Evolutionary conservation across 179 eudicot species (phyloP).

Genomic region (Drosera spatulata): DNA sequence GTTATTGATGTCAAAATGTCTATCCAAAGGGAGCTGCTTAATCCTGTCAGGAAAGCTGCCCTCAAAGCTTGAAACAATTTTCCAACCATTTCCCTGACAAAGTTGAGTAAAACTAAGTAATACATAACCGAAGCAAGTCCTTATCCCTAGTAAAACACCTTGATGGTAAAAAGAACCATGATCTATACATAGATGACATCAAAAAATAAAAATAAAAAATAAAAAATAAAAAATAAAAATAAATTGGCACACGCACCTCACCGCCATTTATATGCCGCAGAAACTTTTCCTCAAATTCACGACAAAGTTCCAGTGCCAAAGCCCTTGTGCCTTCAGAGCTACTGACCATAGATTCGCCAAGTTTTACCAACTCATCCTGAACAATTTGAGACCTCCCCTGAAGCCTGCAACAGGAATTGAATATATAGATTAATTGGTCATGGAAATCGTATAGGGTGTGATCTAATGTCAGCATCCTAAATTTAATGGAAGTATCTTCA

Average conservation of each 20-base stretch:
- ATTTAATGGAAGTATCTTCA: too few relatives aligned
- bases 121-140: too few relatives aligned
- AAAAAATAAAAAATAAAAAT: background rate
- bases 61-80: constrained; percentile 95
- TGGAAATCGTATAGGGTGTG: too few relatives aligned
- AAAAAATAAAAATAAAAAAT: background rate
- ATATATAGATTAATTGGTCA: background rate
- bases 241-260: constrained; percentile 49
- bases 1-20: constrained; percentile 93
- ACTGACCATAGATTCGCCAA: constrained; percentile 86
- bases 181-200: too few relatives aligned
- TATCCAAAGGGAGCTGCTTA: constrained; percentile 95
- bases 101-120: background rate
- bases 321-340: constrained; percentile 92
- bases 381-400: constrained; percentile 95
- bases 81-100: constrained; percentile 85
- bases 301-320: constrained; percentile 95
- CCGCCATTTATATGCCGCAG: constrained; percentile 86
- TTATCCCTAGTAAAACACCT: too few relatives aligned
- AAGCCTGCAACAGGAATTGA: constrained; percentile 42
- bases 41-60: constrained; percentile 97
- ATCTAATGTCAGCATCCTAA: too few relatives aligned
- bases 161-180: too few relatives aligned
- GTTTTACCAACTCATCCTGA: constrained; percentile 91
- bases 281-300: constrained; percentile 98